Evolutionary conservation across 2,329 filamentous ascomycete genomes (phyloP), one percentile per base, ranked within the genome.

Genomic region (Chaetomiaceae sp.): DNA sequence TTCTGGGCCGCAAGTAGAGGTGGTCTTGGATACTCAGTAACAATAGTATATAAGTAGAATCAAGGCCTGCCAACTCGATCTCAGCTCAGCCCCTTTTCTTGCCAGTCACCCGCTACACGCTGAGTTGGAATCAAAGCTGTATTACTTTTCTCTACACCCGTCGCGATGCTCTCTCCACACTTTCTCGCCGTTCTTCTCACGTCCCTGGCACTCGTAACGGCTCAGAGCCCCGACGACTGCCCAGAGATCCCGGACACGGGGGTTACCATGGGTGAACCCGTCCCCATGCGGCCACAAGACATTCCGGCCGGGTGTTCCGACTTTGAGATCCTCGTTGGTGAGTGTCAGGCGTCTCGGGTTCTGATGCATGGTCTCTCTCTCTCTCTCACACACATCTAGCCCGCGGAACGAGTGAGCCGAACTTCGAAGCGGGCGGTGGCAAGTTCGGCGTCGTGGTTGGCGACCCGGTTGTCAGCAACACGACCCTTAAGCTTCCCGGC

Each of bases 391-490:
- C n/a, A 14, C 9, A 20, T 33, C 10, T 2, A 49, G 47, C 47
- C n/a, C 47, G 47, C 16, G 47, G 47, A 34, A 49, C 47, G 5
- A 42, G 47, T 21, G 47, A 49, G 47, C 47, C 47, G 2, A 49
- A 49, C 37, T 49, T 25, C 13, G 46, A 30, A n/a, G 27, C 38
- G 2, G 16, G 16, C 4, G 47, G 37, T 7, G 47, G 47, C 37
- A 49, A 49, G 37, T 49, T 49, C 16, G 47, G 47, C 21, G 10
- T 49, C 3, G 37, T 49, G 4, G 47, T 49, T 6, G 47, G 47
- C n/a, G 47, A 49, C n/a, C 47, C 47, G 8, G 38, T 49, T 21
- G 47, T 49, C 20, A 49, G 37, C 30, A 49, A 49, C n/a, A 36
- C 30, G 10, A 49, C 47, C 30, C 20, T 27, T 21, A 18, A 6